phyloP scores from a whole-genome alignment of 2,329 filamentous ascomycete species.

The Fusarium phyllophilum region DNA sequence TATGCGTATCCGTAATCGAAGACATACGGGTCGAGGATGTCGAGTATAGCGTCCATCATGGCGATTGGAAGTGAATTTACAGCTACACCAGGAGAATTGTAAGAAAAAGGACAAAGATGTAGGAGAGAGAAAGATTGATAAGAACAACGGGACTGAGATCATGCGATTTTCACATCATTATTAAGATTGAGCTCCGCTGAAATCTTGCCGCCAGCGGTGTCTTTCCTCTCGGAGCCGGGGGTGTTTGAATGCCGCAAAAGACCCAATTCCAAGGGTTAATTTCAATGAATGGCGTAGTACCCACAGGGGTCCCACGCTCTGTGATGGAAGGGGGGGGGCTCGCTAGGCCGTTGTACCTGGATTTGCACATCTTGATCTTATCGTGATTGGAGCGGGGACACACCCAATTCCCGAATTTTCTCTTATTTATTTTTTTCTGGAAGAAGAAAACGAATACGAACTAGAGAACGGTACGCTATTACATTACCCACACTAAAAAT shows the following conservation, averaged over 20 bases:
- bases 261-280: conserved; percentile 16
- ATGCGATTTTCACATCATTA: conserved; percentile 24
- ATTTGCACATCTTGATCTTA: conserved; percentile 40
- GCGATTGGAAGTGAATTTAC: background rate
- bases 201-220: conserved; percentile 21
- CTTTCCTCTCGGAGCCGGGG: background rate
- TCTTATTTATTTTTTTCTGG: background rate
- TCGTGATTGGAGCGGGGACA: conserved; percentile 36
- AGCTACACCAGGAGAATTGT: background rate
- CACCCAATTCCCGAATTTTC: conserved; percentile 15
- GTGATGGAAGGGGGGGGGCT: background rate
- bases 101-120: no score
- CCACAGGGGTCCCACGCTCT: conserved; percentile 33
- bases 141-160: conserved; percentile 8
- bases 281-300: conserved; percentile 3
- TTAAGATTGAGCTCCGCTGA: conserved; percentile 25
- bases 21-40: conserved; percentile 54
- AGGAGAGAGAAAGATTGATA: conserved; percentile 25
- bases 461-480: conserved; percentile 19
- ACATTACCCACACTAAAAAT: background rate
- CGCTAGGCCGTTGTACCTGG: conserved; percentile 31
- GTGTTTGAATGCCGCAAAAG: background rate
- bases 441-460: conserved; percentile 36
- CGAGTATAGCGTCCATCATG: conserved; percentile 54
- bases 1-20: conserved; percentile 55